These are phyloP conservation scores for Teunomyces funiuensis DNA, from an alignment of 805 yeast genomes.

Conservation along the genomic window DNA sequence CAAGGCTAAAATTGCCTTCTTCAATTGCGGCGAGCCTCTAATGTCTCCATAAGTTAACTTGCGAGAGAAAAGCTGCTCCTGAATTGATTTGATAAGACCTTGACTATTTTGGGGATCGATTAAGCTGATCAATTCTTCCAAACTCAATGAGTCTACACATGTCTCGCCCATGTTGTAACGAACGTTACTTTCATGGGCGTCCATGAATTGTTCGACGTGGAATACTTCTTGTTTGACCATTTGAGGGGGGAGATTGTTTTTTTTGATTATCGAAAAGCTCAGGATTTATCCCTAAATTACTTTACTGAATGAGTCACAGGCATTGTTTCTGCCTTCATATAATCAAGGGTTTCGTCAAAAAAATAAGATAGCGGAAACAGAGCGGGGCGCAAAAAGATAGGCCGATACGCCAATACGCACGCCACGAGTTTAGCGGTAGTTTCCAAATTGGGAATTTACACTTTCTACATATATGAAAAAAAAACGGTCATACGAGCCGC, in stretches of 20 bases:
- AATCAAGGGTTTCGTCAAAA: no score
- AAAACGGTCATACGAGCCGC: neutral
- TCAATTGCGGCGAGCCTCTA: conserved; percentile 43
- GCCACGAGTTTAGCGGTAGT: no score
- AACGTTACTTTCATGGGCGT: conserved; percentile 42
- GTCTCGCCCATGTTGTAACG: conserved; percentile 51
- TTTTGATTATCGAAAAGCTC: no score
- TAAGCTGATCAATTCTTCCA: conserved; percentile 16
- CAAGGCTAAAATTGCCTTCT: conserved; percentile 33
- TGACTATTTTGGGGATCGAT: conserved; percentile 2
- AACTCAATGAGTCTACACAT: conserved; percentile 46
- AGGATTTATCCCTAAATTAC: no score
- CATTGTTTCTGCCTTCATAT: no score
- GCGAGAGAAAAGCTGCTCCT: conserved; percentile 6
- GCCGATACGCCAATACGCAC: no score
- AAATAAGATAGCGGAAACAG: no score
- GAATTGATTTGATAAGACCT: neutral
- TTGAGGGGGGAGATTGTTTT: no score
- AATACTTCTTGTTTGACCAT: conserved; percentile 49
- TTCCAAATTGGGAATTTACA: no score
- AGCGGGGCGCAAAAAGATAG: no score
- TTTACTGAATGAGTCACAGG: neutral
- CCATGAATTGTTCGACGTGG: conserved; percentile 57
- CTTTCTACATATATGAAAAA: no score
- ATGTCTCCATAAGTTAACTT: conserved; percentile 48